Base-by-base conservation (phyloP, 2,329 filamentous ascomycete genomes). In the Fusarium chuoi region DNA sequence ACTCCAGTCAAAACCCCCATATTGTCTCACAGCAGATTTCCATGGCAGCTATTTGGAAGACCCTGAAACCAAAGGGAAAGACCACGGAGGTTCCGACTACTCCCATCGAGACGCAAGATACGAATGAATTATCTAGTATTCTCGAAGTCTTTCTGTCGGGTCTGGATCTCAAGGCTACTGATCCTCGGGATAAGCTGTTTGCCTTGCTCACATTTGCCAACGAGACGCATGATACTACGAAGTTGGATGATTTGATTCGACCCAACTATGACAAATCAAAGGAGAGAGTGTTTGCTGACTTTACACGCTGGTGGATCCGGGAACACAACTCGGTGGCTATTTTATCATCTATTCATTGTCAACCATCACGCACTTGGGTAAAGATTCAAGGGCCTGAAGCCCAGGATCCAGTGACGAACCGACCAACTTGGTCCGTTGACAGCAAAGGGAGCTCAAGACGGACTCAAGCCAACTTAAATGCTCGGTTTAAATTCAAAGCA, bases 301-400 rank as follows among this genome's bases (percentile, higher is more conserved):
- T 75, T 10, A 75, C 73, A 4, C 54, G 73, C 0, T 75, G 73
- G 73, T 75, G 73, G 70, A 75, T 75, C 0, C 46, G 68, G 7
- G 48, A 65, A 1, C 55, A 75, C 7, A 48, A 55, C 10, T 75
- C 73, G 0, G 42, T 75, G 5, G 57, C 49, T 1, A 71, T 75
- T 5, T n/a, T 75, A 1, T 75, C 73, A 0, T 45, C 41, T 1
- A 54, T 75, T 1, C 73, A 75, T 14, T 68, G 66, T 5, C 73
- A 75, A 5, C 70, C 70, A 6, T 38, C 42, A 1, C 62, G 73
- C 0, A 74, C 73, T 5, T 75, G 73, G 73, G 58, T 56, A 3
- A 68, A 65, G 8, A 64, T 59, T 7, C 33, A 48, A 11, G 54
- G 36, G 0, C 54, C 45, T 1, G 54, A 41, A 3, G n/a, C 41